A percentile compares a stretch with the other conserved stretches of the same genome.
phyloP scores from a whole-genome alignment of 2,329 filamentous ascomycete genomes.

The Lachnum nothofagi region DNA sequence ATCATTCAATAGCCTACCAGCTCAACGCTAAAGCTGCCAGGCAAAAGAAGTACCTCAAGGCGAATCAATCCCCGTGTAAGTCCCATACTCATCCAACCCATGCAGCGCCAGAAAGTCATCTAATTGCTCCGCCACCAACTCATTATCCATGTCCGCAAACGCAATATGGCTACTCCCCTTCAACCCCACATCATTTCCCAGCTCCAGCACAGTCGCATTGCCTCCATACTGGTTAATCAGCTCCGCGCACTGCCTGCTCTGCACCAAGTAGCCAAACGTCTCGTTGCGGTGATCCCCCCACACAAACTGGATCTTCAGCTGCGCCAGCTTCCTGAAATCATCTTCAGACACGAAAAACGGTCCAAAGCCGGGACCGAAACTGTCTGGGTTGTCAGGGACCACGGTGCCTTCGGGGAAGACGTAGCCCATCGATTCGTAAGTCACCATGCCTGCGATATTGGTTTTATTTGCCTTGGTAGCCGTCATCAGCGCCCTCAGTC shows the following conservation, averaged over 20 bases:
- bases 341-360: conserved; percentile 10
- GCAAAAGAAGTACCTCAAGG: too few species aligned
- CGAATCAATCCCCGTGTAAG: too few species aligned
- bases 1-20: too few species aligned
- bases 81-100: conserved; percentile 4
- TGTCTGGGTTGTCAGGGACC: neutral
- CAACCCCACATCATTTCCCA: conserved; percentile 5
- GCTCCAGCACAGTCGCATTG: conserved; percentile 10
- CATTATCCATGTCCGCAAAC: conserved; percentile 18
- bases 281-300: conserved; percentile 14
- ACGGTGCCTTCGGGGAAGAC: conserved; percentile 11
- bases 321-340: conserved; percentile 14
- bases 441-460: conserved; percentile 15
- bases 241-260: conserved; percentile 4
- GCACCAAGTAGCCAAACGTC: neutral
- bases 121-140: conserved; percentile 8
- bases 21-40: too few species aligned
- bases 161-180: conserved; percentile 16
- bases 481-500: conserved; percentile 9
- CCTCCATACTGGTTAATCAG: conserved; percentile 15
- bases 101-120: conserved; percentile 11
- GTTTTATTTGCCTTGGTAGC: conserved; percentile 3
- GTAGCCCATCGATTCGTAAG: conserved; percentile 13
- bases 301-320: conserved; percentile 13
- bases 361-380: conserved; percentile 6